Percentiles rank a stretch among this genome's conserved stretches.
These are phyloP conservation scores for Flaveria brownii DNA, from an alignment of 129 eudicot species.

Conservation along the genomic window DNA sequence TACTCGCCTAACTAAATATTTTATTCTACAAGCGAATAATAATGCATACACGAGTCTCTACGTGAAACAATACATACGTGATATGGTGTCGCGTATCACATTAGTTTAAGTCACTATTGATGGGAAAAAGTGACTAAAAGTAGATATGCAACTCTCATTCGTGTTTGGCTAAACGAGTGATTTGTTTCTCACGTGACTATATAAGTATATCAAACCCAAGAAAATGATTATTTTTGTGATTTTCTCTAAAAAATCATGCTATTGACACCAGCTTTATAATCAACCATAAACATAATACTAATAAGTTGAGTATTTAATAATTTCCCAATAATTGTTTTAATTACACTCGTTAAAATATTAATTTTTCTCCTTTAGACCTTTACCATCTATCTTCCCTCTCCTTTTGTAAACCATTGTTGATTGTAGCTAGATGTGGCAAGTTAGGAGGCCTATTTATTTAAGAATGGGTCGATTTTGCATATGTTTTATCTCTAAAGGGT, in stretches of 20 bases:
- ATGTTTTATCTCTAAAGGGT: neutral
- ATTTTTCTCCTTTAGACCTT: too few species aligned
- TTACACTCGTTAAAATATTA: too few species aligned
- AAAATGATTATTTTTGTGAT: neutral
- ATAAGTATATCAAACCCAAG: neutral
- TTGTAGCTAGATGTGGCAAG: neutral
- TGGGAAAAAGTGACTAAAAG: neutral
- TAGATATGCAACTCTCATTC: neutral
- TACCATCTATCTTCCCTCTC: neutral
- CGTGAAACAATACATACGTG: neutral
- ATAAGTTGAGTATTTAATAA: neutral
- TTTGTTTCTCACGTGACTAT: neutral
- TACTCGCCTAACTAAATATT: neutral
- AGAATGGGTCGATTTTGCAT: neutral
- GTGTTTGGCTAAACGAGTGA: neutral
- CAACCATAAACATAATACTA: neutral
- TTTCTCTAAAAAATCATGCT: neutral
- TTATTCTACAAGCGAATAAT: neutral
- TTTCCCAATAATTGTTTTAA: neutral
- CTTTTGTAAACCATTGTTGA: neutral
- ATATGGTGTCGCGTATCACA: neutral
- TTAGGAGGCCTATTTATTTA: neutral
- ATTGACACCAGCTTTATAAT: neutral
- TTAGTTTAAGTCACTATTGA: neutral
- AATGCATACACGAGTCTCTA: neutral